These are phyloP conservation scores for Pseudocercospora fijiensis DNA, from an alignment of 2,329 filamentous ascomycete genomes.

Conservation along the genomic window DNA sequence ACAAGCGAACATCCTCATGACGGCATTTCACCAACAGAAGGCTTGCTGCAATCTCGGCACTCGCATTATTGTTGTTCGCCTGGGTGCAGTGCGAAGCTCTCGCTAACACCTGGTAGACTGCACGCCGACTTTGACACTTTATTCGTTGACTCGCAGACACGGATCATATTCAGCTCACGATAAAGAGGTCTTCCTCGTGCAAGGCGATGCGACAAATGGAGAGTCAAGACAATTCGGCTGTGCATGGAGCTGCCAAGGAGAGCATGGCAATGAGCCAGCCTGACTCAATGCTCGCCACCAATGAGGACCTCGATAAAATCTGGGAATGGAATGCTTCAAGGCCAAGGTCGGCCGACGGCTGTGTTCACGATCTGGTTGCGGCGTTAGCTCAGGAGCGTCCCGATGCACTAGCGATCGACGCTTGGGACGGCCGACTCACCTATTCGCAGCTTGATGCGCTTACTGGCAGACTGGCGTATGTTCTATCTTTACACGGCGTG, in stretches of 20 bases:
- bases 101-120: neutral
- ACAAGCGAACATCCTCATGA: neutral
- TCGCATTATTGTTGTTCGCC: neutral
- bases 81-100: neutral
- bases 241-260: neutral
- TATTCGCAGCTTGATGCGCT: constrained; percentile 31
- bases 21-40: neutral
- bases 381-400: constrained; percentile 21
- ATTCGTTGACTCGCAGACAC: neutral
- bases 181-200: neutral
- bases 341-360: constrained; percentile 14
- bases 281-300: neutral
- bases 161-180: neutral
- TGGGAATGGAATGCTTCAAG: constrained; percentile 21
- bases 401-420: constrained; percentile 28
- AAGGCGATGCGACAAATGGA: neutral
- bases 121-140: neutral
- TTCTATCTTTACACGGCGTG: constrained; percentile 6
- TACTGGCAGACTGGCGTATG: constrained; percentile 22
- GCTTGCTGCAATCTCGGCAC: neutral
- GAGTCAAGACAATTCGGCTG: neutral
- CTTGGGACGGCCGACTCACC: constrained; percentile 34
- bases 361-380: constrained; percentile 27
- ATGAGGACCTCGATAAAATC: constrained; percentile 23
- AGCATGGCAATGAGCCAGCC: neutral